These are phyloP conservation scores for Rhinocladiella similis DNA, from an alignment of 2,329 filamentous ascomycete species.

Conservation along the genomic window DNA sequence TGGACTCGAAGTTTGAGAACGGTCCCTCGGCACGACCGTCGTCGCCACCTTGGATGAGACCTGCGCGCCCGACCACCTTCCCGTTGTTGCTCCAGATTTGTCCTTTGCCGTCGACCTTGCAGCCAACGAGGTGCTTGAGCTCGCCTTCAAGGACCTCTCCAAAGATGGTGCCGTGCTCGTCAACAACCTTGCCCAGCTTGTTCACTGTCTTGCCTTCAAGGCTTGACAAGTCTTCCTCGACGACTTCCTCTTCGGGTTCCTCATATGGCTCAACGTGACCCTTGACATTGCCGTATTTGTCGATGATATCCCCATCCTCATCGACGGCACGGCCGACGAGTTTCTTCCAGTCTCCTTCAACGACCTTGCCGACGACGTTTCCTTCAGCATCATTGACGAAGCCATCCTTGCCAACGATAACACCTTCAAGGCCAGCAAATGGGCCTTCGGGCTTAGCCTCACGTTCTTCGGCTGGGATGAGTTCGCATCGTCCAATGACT, in stretches of 20 bases:
- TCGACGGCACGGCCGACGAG: conserved; percentile 75
- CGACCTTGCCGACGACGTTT: conserved; percentile 70
- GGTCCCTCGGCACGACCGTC: conserved; percentile 43
- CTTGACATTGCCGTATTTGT: conserved; percentile 68
- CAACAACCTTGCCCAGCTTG: conserved; percentile 63
- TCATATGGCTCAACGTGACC: conserved; percentile 60
- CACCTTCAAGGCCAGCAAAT: conserved; percentile 58
- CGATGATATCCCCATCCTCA: conserved; percentile 78
- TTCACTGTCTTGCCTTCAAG: conserved; percentile 64
- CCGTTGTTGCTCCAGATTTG: conserved; percentile 66
- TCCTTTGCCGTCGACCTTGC: conserved; percentile 63
- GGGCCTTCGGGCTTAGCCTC: conserved; percentile 57
- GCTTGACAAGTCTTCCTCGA: conserved; percentile 56
- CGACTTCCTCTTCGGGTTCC: conserved; percentile 46
- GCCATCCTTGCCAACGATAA: conserved; percentile 59
- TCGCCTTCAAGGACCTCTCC: conserved; percentile 61
- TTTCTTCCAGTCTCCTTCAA: conserved; percentile 69
- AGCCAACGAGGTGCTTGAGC: conserved; percentile 56
- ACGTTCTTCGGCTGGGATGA: conserved; percentile 58
- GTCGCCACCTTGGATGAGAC: conserved; percentile 56
- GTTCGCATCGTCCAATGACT: conserved; percentile 57
- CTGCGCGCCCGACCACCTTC: conserved; percentile 60
- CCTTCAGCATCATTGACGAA: conserved; percentile 74
- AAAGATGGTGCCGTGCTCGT: conserved; percentile 58
- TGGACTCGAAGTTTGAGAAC: conserved; percentile 61